Conservation (phyloP, 352 stramenopile species). For the Thraustochytrium striatum region DNA sequence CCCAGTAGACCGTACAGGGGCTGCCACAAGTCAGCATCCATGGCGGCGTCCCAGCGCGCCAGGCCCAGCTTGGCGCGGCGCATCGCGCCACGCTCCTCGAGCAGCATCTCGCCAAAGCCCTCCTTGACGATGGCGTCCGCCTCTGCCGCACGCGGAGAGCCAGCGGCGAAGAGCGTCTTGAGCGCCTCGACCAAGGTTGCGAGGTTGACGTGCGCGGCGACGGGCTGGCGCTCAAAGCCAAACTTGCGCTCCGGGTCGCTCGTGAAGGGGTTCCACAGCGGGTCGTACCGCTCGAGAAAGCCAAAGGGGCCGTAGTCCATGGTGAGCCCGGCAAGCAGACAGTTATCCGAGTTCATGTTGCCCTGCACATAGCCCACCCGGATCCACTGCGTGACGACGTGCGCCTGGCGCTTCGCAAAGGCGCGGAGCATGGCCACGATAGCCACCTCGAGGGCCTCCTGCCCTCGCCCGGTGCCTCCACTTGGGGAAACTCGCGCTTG, state of each 20-base stretch:
- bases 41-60: constrained; percentile 44
- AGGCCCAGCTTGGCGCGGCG: constrained; percentile 64
- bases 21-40: constrained; percentile 57
- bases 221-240: constrained; percentile 67
- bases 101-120: constrained; percentile 53
- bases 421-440: constrained; percentile 5
- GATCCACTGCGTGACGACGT: constrained; percentile 68
- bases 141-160: constrained; percentile 10
- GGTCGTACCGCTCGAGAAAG: constrained; percentile 84
- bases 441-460: neutral
- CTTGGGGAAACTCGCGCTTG: constrained; percentile 44
- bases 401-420: constrained; percentile 68
- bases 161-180: constrained; percentile 59
- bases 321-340: constrained; percentile 79
- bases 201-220: constrained; percentile 64
- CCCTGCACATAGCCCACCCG: constrained; percentile 71
- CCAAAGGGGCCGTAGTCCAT: constrained; percentile 86
- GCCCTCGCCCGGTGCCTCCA: constrained; percentile 11
- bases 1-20: constrained; percentile 58
- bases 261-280: constrained; percentile 55
- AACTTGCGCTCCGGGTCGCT: constrained; percentile 55
- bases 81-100: constrained; percentile 54
- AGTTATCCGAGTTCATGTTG: constrained; percentile 87
- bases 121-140: constrained; percentile 52
- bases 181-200: constrained; percentile 61